phyloP scores from a whole-genome alignment of 805 yeast species.

The Monosporozyma aerobia region DNA sequence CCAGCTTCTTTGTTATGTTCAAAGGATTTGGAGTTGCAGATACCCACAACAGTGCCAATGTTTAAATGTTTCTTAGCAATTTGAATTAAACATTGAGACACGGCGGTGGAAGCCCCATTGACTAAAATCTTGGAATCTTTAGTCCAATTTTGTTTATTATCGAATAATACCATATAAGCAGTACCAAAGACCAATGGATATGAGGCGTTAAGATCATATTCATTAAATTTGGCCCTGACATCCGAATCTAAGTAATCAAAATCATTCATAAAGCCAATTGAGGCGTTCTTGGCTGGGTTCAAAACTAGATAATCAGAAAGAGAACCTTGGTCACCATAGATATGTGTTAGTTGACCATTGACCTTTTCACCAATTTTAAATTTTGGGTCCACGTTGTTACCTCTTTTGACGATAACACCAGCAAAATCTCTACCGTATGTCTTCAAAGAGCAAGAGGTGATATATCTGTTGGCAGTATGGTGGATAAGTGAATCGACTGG shows the following conservation, averaged over 20 bases:
- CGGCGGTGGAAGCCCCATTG: constrained; percentile 68
- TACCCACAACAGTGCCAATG: constrained; percentile 45
- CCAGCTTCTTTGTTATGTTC: constrained; percentile 41
- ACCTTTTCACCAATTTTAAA: constrained; percentile 23
- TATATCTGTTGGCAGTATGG: constrained; percentile 7
- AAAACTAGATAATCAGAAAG: constrained; percentile 39
- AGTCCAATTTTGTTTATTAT: constrained; percentile 22
- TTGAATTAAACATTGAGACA: constrained; percentile 50
- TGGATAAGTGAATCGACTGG: constrained; percentile 23
- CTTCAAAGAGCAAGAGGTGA: constrained; percentile 10
- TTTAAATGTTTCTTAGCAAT: constrained; percentile 41
- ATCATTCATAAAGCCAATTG: constrained; percentile 28
- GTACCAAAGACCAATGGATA: constrained; percentile 59
- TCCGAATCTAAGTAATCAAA: constrained; percentile 3
- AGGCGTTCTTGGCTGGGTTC: constrained; percentile 25
- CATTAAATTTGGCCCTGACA: constrained; percentile 6
- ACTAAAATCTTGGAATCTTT: constrained; percentile 46
- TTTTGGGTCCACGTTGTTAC: constrained; percentile 11
- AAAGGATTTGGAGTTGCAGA: constrained; percentile 44
- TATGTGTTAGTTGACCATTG: constrained; percentile 17
- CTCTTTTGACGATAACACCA: constrained; percentile 23
- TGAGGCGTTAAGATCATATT: constrained; percentile 35
- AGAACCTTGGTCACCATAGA: constrained; percentile 32
- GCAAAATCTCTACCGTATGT: constrained; percentile 23
- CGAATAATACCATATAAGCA: constrained; percentile 37